phyloP scores from a whole-genome alignment of 1,284 basidiomycete species.

The Ceratobasidium theobromae region DNA sequence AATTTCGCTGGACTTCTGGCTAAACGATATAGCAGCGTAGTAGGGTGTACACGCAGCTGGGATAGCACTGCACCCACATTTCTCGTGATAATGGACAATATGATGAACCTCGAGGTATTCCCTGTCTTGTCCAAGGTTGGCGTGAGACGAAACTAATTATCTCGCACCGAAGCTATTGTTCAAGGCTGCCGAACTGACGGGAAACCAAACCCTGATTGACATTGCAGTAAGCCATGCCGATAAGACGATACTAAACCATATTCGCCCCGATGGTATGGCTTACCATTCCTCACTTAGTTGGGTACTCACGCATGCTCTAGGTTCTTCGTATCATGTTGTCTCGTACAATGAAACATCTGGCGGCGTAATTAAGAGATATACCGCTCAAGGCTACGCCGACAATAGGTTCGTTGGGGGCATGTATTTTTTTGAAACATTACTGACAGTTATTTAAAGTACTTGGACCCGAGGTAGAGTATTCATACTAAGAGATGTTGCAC shows the following conservation, averaged over 20 bases:
- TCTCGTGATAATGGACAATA: slow-evolving; percentile 71
- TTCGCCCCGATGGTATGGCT: slow-evolving; percentile 58
- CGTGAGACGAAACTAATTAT: neutral
- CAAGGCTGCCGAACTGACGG: slow-evolving; percentile 55
- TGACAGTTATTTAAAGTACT: slow-evolving; percentile 49
- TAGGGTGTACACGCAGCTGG: slow-evolving; percentile 57
- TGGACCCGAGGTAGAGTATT: slow-evolving; percentile 53
- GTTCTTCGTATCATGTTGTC: slow-evolving; percentile 65
- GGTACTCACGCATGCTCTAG: slow-evolving; percentile 40
- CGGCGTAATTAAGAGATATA: slow-evolving; percentile 54
- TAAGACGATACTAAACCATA: slow-evolving; percentile 64
- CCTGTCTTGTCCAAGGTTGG: neutral
- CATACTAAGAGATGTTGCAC: neutral
- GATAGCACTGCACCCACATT: slow-evolving; percentile 48
- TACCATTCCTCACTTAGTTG: neutral
- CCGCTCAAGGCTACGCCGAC: slow-evolving; percentile 63
- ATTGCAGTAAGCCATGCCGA: slow-evolving; percentile 66
- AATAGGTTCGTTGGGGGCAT: slow-evolving; percentile 45
- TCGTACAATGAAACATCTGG: slow-evolving; percentile 67
- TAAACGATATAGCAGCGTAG: slow-evolving; percentile 47
- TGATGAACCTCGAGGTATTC: slow-evolving; percentile 67
- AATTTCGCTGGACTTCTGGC: slow-evolving; percentile 48
- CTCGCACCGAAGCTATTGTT: slow-evolving; percentile 50
- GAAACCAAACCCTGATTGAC: slow-evolving; percentile 55
- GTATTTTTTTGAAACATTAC: neutral